Base-by-base conservation (phyloP, 1,284 basidiomycete genomes). In the Xerocomus tenax region DNA sequence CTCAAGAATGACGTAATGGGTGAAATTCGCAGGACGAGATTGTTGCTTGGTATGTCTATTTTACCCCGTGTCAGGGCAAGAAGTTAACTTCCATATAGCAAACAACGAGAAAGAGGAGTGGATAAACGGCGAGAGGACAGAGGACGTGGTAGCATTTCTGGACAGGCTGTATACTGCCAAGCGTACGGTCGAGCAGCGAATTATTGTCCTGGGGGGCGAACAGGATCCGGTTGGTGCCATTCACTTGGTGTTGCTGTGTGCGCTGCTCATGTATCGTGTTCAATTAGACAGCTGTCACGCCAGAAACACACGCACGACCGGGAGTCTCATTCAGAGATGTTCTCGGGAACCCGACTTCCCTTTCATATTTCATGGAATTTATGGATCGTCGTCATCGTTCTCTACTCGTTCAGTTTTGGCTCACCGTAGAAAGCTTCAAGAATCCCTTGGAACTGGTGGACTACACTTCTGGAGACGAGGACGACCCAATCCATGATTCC, bases 311-410 rank as follows among this genome's bases (percentile, higher is more conserved):
- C 41, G 60, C 67, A 32, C 74, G 74, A 54, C 68, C 72, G 6
- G 66, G 72, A 8, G 61, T 79, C 19, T 73, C 75, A 0, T 71
- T 92, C 7, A 79, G 86, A 36, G 83, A 90, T 43, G 77, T 97
- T 38, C 79, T 98, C 1, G 75, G 82, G 30, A 92, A 92, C 58
- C 91, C 93, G 0, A 87, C 83, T 26, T 91, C 91, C 0, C 76
- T 98, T 1, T 92, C 89, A 2, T 95, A 95, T 65, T 91, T 95
- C 71, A 94, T 97, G 82, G 95, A 98, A 69, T 95, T 90, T 62
- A 94, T 97, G 90, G 95, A 98, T 58, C 80, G 94, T 7, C 80
- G 88, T 3, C 77, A 83, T 51, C 82, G 89, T 26, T 87, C 91
- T 13, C 66, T 91, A 8, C 79, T 92, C 3, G 88, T 97, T 2